These are phyloP conservation scores for Paramecium primaurelia DNA, from an alignment of 73 alveolate genomes.

Conservation along the genomic window DNA sequence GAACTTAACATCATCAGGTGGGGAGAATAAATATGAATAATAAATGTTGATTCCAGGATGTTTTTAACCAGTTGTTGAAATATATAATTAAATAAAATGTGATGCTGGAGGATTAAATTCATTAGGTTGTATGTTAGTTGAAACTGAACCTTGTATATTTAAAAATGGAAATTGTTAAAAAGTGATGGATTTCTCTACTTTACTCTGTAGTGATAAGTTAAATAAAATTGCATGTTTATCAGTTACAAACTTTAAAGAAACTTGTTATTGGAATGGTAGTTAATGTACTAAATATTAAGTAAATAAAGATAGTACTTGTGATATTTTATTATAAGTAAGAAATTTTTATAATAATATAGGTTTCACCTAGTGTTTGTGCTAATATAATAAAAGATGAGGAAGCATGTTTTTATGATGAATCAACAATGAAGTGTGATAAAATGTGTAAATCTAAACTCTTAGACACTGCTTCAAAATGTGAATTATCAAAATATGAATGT, in stretches of 20 bases:
- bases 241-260: background rate
- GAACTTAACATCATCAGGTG: background rate
- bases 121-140: background rate
- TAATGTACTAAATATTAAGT: background rate
- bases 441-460: background rate
- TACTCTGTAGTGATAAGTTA: background rate
- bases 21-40: background rate
- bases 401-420: background rate
- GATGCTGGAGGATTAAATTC: constrained; percentile 5
- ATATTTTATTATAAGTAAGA: background rate
- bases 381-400: background rate
- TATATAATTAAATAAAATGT: background rate
- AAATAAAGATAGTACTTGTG: background rate
- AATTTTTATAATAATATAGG: background rate
- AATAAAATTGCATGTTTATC: background rate
- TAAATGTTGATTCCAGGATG: background rate
- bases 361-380: constrained; percentile 19
- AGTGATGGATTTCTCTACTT: background rate
- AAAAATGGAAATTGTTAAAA: background rate
- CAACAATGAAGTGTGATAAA: background rate
- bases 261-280: constrained; percentile 20
- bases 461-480: background rate
- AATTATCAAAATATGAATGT: background rate
- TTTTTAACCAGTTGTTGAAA: background rate
- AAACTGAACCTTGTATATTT: background rate